Conservation (phyloP, 768 basidiomycete species). For the Suillus bovinus region DNA sequence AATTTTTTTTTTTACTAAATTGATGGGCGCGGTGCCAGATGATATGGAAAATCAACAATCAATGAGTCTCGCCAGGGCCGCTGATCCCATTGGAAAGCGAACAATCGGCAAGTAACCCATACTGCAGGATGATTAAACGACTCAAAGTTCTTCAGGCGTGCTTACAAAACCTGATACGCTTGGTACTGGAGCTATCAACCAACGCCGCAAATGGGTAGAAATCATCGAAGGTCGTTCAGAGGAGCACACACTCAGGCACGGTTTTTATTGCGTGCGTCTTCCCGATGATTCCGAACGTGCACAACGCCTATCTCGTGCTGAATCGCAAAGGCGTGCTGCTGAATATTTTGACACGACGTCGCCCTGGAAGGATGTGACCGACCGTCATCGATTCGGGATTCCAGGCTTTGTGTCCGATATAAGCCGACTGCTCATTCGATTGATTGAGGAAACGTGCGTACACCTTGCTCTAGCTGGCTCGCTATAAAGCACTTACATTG, state of each 20-base stretch:
- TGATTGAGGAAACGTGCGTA: slow-evolving; percentile 34
- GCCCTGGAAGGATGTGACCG: slow-evolving; percentile 37
- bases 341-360: slow-evolving; percentile 14
- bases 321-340: slow-evolving; percentile 29
- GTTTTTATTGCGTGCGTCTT: slow-evolving; percentile 47
- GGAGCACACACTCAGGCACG: slow-evolving; percentile 37
- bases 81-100: slow-evolving; percentile 46
- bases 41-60: slow-evolving; percentile 64
- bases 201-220: slow-evolving; percentile 43
- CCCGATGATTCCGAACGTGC: slow-evolving; percentile 39
- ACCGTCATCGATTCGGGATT: slow-evolving; percentile 37
- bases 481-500: not conserved
- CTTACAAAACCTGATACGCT: slow-evolving; percentile 58
- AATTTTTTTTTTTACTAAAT: not conserved
- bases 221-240: slow-evolving; percentile 37
- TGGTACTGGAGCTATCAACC: slow-evolving; percentile 33
- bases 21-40: slow-evolving; percentile 32
- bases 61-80: slow-evolving; percentile 44
- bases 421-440: slow-evolving; percentile 35
- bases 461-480: not conserved
- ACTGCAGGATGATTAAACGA: not conserved
- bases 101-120: slow-evolving; percentile 46
- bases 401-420: slow-evolving; percentile 35
- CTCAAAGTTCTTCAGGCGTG: slow-evolving; percentile 39
- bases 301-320: slow-evolving; percentile 27